These are phyloP conservation scores for Tricharina praecox DNA, from an alignment of 495 filamentous ascomycete species.

Conservation along the genomic window DNA sequence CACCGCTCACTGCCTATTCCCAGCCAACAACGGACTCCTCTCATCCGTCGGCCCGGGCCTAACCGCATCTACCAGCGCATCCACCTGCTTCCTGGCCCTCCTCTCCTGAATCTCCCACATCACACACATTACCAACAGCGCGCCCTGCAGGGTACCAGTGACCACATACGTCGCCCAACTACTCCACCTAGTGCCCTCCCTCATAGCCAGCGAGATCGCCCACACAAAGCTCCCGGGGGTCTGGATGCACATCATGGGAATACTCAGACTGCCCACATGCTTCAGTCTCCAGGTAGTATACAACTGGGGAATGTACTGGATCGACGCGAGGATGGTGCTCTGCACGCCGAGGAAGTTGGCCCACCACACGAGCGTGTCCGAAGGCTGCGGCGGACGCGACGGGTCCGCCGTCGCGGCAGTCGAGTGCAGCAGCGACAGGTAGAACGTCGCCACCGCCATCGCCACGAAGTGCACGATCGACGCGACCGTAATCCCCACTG, in stretches of 20 bases:
- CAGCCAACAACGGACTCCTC: constrained; percentile 3
- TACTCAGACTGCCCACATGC: constrained; percentile 72
- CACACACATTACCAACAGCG: constrained; percentile 63
- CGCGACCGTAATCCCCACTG: constrained; percentile 48
- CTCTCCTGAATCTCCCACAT: constrained; percentile 45
- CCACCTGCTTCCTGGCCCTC: constrained; percentile 10
- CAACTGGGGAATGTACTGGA: constrained; percentile 93
- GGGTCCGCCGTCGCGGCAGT: not conserved
- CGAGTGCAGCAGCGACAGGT: constrained; percentile 25
- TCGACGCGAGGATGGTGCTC: constrained; percentile 56
- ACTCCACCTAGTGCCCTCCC: constrained; percentile 84
- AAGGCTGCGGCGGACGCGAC: constrained; percentile 37
- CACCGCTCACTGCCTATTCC: not conserved
- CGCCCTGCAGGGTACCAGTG: constrained; percentile 71
- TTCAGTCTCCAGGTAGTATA: constrained; percentile 72
- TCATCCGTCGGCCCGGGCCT: constrained; percentile 1
- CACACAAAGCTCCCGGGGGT: constrained; percentile 83
- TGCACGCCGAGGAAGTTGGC: constrained; percentile 69
- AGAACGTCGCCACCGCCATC: constrained; percentile 35
- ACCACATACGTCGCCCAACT: constrained; percentile 80
- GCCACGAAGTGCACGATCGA: constrained; percentile 58
- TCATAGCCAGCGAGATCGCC: constrained; percentile 63
- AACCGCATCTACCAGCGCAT: constrained; percentile 11
- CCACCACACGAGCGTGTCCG: constrained; percentile 47
- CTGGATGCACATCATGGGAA: constrained; percentile 97